Conservation (phyloP, 257 asterid species). For the Apocynum venetum region DNA sequence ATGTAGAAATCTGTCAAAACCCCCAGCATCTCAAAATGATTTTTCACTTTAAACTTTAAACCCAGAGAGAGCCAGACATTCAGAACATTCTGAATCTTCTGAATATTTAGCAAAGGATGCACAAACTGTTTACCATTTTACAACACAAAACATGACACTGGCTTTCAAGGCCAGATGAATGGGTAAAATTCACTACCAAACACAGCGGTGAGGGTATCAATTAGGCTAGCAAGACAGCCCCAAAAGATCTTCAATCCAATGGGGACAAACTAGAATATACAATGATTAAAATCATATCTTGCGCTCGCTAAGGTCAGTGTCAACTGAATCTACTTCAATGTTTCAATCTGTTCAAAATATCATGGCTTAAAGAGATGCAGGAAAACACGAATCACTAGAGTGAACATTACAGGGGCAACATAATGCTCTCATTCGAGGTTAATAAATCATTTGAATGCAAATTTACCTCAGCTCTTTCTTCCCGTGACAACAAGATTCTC, state of each 20-base stretch:
- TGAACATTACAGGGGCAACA: neutral
- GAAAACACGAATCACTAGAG: too few species aligned
- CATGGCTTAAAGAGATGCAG: neutral
- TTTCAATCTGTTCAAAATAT: slow-evolving; percentile 3
- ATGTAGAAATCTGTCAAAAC: too few species aligned
- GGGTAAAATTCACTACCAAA: neutral
- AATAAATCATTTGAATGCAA: too few species aligned
- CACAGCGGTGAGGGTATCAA: neutral
- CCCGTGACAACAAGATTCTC: slow-evolving; percentile 45
- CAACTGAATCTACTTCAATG: neutral
- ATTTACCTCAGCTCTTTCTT: slow-evolving; percentile 17
- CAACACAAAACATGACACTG: neutral
- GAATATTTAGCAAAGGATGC: neutral
- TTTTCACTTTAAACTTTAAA: too few species aligned
- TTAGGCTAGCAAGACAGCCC: neutral
- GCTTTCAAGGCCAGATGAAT: neutral
- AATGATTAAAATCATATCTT: neutral
- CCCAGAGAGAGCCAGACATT: too few species aligned
- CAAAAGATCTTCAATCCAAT: neutral
- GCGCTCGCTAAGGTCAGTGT: neutral
- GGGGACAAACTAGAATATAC: slow-evolving; percentile 14
- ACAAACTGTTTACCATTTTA: too few species aligned
- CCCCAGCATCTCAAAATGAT: too few species aligned
- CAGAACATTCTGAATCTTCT: too few species aligned
- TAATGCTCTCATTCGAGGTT: neutral